Percentiles rank a stretch among this genome's conserved stretches.
These are phyloP conservation scores for Cryptococcus deneoformans DNA, from an alignment of 1,284 basidiomycete genomes.

Conservation along the genomic window DNA sequence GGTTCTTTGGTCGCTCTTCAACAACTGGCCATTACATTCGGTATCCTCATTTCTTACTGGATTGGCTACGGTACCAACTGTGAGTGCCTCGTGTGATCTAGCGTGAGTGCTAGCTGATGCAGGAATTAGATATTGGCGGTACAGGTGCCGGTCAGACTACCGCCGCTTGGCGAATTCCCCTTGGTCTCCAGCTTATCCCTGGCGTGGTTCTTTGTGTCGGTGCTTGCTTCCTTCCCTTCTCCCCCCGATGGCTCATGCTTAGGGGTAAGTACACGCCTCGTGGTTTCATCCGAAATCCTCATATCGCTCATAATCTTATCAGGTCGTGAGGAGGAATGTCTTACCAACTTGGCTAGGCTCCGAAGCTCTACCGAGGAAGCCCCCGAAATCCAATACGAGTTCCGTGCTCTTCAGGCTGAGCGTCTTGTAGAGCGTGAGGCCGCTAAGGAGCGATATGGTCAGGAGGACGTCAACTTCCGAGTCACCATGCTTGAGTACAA, in stretches of 20 bases:
- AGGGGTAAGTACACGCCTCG: constrained; percentile 48
- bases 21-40: constrained; percentile 70
- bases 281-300: not conserved
- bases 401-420: constrained; percentile 77
- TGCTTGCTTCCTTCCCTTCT: constrained; percentile 53
- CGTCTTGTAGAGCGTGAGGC: constrained; percentile 66
- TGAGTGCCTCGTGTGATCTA: constrained; percentile 32
- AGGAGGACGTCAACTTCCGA: constrained; percentile 33
- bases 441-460: constrained; percentile 47
- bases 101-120: not conserved
- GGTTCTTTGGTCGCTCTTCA: constrained; percentile 77
- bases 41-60: constrained; percentile 63
- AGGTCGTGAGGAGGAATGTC: constrained; percentile 69
- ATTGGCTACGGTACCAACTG: constrained; percentile 67
- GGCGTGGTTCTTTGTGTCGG: constrained; percentile 46
- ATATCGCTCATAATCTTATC: constrained; percentile 49
- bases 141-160: constrained; percentile 45
- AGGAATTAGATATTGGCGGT: constrained; percentile 39
- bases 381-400: constrained; percentile 70
- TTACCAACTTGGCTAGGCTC: constrained; percentile 61
- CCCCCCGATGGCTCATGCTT: constrained; percentile 62
- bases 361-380: constrained; percentile 59
- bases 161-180: constrained; percentile 72
- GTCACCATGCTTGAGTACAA: constrained; percentile 42
- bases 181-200: constrained; percentile 71